Base-by-base conservation (phyloP, 179 eudicot genomes). In the Amaranthus tricolor region DNA sequence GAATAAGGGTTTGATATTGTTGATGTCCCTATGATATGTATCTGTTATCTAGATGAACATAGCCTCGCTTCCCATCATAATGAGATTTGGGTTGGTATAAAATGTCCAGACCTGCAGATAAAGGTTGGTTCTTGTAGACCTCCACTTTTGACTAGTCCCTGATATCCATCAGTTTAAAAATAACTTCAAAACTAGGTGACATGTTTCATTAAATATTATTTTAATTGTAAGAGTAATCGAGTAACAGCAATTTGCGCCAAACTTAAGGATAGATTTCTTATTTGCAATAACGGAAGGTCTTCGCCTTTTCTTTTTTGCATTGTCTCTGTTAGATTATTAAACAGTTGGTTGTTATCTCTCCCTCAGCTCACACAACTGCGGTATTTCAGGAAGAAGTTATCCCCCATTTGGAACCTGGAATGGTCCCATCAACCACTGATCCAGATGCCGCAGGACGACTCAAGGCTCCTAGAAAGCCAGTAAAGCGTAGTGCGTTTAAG, bases 351-450 rank as follows among this genome's bases (percentile, higher is more conserved):
- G 9, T 17, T 44, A 5, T 60, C 72, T 50, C 9, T 31, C 51
- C 49, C 49, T 40, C 43, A 57, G 65, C 67, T 70, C 13, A 16
- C 52, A 47, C 48, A 50, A 10, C 19, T 62, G 53, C 66, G 80
- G 45, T 56, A 51, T 66, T 50, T 75, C 96, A 94, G 98, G 98
- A 94, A 74, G 98, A 94, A 82, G 98, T 92, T 82, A 91, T 89
- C 58, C 98, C 98, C 71, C 98, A 94, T 71, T 77, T 94, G 82
- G 94, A 93, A 74, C 98, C 96, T 21, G 98, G 98, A 78, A 90
- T 89, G 92, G 80, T 92, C 70, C 97, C 96, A 31, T 94, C 98
- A 44, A 94, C 98, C 11, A 71, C 89, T 45, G 98, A 94, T 68
- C 98, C 98, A 6, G 98, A 94, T 81, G 93, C 93, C 52, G 76